phyloP scores from a whole-genome alignment of 2,329 filamentous ascomycete genomes.

The Tolypocladium pustulatum region DNA sequence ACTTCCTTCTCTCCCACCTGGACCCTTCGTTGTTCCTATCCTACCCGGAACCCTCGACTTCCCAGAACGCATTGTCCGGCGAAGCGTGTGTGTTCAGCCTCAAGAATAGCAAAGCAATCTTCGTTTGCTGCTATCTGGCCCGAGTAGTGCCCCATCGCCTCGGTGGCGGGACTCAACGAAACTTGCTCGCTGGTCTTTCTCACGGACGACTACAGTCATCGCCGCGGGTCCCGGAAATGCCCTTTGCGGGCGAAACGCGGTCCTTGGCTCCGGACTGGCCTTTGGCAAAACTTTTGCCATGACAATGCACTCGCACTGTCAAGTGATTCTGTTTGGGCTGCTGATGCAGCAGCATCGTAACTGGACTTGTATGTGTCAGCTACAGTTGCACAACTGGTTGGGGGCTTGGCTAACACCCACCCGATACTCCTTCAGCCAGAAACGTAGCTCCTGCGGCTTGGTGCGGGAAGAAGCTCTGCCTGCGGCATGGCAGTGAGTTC shows the following conservation, averaged over 20 bases:
- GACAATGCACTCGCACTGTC: constrained; percentile 3
- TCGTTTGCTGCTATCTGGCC: not conserved
- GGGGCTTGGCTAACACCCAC: not conserved
- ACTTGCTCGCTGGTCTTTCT: not conserved
- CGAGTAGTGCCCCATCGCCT: not conserved
- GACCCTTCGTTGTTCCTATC: not conserved
- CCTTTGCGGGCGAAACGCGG: not conserved
- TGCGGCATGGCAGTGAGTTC: constrained; percentile 15
- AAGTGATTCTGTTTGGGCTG: not conserved
- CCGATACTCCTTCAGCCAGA: constrained; percentile 9
- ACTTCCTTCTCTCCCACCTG: not conserved
- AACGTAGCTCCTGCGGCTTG: constrained; percentile 12
- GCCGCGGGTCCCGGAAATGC: not conserved
- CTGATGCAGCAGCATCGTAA: not conserved
- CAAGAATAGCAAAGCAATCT: not conserved
- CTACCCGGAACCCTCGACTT: not conserved
- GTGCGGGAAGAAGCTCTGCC: constrained; percentile 9
- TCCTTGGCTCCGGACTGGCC: not conserved
- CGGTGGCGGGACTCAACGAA: not conserved
- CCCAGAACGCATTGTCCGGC: not conserved
- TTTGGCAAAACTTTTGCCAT: not conserved
- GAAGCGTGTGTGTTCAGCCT: not conserved
- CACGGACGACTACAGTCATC: not conserved
- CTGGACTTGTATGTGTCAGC: constrained; percentile 5
- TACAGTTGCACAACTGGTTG: not conserved